phyloP scores from a whole-genome alignment of 2,329 filamentous ascomycete species.

The Gliomastix tumulicola region DNA sequence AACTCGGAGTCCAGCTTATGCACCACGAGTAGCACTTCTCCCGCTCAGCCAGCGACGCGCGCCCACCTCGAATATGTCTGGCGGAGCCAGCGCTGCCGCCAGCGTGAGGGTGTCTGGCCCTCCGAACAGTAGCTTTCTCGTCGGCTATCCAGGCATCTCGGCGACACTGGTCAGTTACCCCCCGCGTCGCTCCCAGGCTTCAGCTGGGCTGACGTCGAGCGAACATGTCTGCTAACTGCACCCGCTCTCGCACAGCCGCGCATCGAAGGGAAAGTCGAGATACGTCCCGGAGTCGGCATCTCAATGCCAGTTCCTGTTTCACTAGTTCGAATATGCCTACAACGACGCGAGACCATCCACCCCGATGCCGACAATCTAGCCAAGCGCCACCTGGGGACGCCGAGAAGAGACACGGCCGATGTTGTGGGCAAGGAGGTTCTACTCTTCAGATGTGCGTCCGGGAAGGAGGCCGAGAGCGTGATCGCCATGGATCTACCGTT shows the following conservation, averaged over 20 bases:
- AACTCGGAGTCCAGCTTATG: no score
- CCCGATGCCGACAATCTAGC: conserved; percentile 90
- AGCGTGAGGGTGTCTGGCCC: conserved; percentile 90
- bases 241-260: conserved; percentile 83
- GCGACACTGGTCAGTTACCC: conserved; percentile 76
- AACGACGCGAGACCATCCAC: conserved; percentile 92
- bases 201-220: conserved; percentile 2
- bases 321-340: conserved; percentile 87
- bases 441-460: conserved; percentile 77
- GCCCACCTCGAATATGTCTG: not conserved
- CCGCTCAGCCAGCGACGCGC: not conserved
- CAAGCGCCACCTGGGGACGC: conserved; percentile 84
- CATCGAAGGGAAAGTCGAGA: conserved; percentile 96
- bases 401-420: conserved; percentile 83
- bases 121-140: conserved; percentile 92
- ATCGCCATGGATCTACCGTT: conserved; percentile 97
- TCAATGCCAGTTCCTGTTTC: conserved; percentile 88
- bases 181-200: conserved; percentile 7
- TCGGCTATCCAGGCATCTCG: conserved; percentile 96
- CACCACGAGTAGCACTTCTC: no score
- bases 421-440: conserved; percentile 94
- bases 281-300: conserved; percentile 76
- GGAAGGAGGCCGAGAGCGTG: conserved; percentile 80
- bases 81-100: conserved; percentile 15
- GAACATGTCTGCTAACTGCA: not conserved